Conservation (phyloP, 2,329 filamentous ascomycete species). For the Conoideocrella luteorostrata region DNA sequence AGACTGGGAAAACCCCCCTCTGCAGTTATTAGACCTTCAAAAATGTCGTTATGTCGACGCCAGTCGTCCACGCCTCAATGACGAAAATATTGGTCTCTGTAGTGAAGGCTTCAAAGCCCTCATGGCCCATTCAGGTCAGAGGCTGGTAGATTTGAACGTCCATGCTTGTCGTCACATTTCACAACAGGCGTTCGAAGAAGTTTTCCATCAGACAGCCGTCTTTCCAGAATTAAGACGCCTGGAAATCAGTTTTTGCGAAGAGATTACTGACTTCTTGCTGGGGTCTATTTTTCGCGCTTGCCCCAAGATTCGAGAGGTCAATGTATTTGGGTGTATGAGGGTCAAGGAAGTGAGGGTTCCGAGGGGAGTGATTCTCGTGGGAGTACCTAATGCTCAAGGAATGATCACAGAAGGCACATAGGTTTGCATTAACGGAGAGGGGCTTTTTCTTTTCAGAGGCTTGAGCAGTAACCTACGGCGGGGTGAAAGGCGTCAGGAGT, state of each 20-base stretch:
- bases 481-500: background rate
- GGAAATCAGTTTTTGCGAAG: slow-evolving; percentile 71
- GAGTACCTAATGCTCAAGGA: slow-evolving; percentile 51
- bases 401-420: slow-evolving; percentile 55
- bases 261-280: slow-evolving; percentile 59
- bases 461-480: too few species aligned
- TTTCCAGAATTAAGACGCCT: slow-evolving; percentile 67
- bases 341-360: slow-evolving; percentile 49
- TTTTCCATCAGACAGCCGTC: slow-evolving; percentile 53
- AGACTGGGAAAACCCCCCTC: slow-evolving; percentile 65
- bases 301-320: slow-evolving; percentile 52
- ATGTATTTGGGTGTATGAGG: slow-evolving; percentile 61
- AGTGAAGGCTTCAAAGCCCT: slow-evolving; percentile 70
- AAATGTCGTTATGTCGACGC: slow-evolving; percentile 74
- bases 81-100: slow-evolving; percentile 64
- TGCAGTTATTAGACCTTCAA: slow-evolving; percentile 67
- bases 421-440: too few species aligned
- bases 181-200: slow-evolving; percentile 62
- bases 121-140: slow-evolving; percentile 73
- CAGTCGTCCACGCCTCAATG: slow-evolving; percentile 57
- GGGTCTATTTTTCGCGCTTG: slow-evolving; percentile 59
- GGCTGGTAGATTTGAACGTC: slow-evolving; percentile 65
- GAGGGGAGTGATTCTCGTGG: slow-evolving; percentile 48
- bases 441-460: too few species aligned
- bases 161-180: slow-evolving; percentile 79